These are phyloP conservation scores for Aspergillus carlsbadensis DNA, from an alignment of 495 filamentous ascomycete genomes.

Conservation along the genomic window DNA sequence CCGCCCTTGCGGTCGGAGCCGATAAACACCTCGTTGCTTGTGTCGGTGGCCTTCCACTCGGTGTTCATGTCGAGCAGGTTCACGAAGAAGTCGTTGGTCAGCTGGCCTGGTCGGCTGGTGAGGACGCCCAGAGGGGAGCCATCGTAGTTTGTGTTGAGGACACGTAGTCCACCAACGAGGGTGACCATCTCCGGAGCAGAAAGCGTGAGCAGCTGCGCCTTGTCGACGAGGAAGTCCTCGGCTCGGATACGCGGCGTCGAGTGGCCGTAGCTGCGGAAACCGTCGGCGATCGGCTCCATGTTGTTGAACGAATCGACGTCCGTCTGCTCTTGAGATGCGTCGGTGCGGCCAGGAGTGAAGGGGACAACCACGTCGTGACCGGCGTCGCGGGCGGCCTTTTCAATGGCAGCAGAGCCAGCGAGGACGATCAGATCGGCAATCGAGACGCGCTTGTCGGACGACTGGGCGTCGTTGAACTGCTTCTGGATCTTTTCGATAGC, in stretches of 20 bases:
- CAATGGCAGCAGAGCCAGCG: conserved; percentile 47
- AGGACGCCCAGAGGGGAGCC: conserved; percentile 61
- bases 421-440: conserved; percentile 72
- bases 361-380: conserved; percentile 34
- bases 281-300: conserved; percentile 62
- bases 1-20: conserved; percentile 67
- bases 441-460: conserved; percentile 64
- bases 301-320: conserved; percentile 59
- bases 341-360: conserved; percentile 47
- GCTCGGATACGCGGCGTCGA: conserved; percentile 55
- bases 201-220: conserved; percentile 64
- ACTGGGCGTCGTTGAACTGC: conserved; percentile 53
- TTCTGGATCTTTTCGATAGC: conserved; percentile 61
- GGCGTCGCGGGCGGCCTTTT: conserved; percentile 36
- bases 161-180: conserved; percentile 65
- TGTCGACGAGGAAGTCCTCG: conserved; percentile 68
- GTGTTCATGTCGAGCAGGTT: conserved; percentile 68
- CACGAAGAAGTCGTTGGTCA: conserved; percentile 75
- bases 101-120: conserved; percentile 59
- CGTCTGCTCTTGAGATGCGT: conserved; percentile 63
- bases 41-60: conserved; percentile 54
- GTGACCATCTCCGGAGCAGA: conserved; percentile 66
- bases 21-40: conserved; percentile 54
- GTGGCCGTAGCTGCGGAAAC: conserved; percentile 73
- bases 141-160: conserved; percentile 64